Evolutionary conservation across 257 asterid genomes (phyloP), one percentile per base, ranked within the genome.

Genomic region (Scutellaria barbata): DNA sequence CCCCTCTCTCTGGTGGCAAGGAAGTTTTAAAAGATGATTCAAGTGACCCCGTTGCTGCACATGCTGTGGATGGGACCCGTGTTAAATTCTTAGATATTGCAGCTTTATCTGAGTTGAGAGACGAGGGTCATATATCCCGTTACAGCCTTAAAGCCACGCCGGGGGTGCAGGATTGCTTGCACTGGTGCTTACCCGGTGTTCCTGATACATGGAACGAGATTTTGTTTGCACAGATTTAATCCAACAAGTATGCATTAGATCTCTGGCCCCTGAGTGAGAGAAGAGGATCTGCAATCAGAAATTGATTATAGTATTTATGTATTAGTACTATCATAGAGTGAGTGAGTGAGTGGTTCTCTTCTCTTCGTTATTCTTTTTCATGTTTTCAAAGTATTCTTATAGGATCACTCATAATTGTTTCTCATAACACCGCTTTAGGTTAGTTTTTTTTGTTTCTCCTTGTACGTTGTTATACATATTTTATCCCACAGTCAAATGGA

Each of bases 131-230:
- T 76, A 85, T 90, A 61, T 92, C 98, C 0, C 91, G 97, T 56
- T 92, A 88, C 81, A 90, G 96, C 76, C 79, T 88, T 55, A 89
- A 78, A 74, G 85, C 93, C 43, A 90, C 96, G 41, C 91, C 97
- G 0, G 96, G 95, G 17, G 60, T 81, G 76, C 98, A 92, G 79
- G 98, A 92, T 82, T 92, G 98, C 83, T 80, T 92, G 88, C 98
- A 92, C 68, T 92, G 98, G 98, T 92, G 98, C 85, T 82, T 92
- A 64, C 98, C 98, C 0, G 97, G 98, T 65, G 80, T 92, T 56
- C 98, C 98, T 1, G 98, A 92, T 83, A 73, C 96, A 22, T 92
- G 98, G 98, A 92, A 92, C 73, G 98, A 90, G 77, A 72, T 92
- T 81, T 84, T 92, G 66, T 84, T 82, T 71, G 92, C 96, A 1